phyloP scores from a whole-genome alignment of 306 rosid species.

The Malus fusca region DNA sequence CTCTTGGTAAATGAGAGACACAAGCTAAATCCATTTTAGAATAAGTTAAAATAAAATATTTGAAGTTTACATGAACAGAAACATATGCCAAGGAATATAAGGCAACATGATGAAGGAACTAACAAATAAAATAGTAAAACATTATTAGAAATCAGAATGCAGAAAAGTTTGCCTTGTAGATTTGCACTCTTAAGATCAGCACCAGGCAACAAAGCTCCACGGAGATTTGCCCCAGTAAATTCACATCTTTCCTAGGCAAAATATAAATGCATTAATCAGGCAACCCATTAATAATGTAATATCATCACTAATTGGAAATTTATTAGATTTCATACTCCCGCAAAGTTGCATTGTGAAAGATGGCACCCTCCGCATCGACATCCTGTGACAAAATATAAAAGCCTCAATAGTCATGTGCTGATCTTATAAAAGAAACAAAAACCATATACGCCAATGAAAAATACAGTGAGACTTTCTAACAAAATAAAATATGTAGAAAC shows the following conservation, averaged over 20 bases:
- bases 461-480: background rate
- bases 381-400: slow-evolving; percentile 38
- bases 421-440: background rate
- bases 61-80: background rate
- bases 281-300: slow-evolving; percentile 3
- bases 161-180: slow-evolving; percentile 63
- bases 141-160: background rate
- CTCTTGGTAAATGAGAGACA: background rate
- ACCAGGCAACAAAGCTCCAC: slow-evolving; percentile 83
- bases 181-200: slow-evolving; percentile 90
- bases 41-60: background rate
- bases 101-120: background rate
- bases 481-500: background rate
- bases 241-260: slow-evolving; percentile 87
- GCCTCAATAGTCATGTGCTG: background rate
- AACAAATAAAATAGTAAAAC: background rate
- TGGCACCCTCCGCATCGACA: slow-evolving; percentile 87
- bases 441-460: background rate
- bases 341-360: slow-evolving; percentile 79
- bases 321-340: slow-evolving; percentile 61
- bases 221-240: slow-evolving; percentile 93
- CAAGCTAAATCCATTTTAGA: background rate
- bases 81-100: background rate
- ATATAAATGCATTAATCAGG: slow-evolving; percentile 39
- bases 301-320: slow-evolving; percentile 1